phyloP scores from a whole-genome alignment of 305 asterid genomes.

The Plantago lanceolata region DNA sequence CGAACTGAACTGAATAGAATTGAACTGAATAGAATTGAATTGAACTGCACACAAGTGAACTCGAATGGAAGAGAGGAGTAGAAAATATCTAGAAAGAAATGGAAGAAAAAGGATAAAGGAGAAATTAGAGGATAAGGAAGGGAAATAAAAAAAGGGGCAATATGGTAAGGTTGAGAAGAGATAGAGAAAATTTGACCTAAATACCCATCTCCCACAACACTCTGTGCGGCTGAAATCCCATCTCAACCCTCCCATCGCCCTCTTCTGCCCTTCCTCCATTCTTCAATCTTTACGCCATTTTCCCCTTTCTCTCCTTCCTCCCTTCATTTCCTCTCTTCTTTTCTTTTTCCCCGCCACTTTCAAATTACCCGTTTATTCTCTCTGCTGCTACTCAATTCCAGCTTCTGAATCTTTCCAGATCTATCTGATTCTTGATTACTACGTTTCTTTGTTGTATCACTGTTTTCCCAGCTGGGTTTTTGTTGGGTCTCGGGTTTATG shows the following conservation, averaged over 20 bases:
- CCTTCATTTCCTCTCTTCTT: slow-evolving; percentile 38
- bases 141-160: slow-evolving; percentile 34
- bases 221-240: slow-evolving; percentile 39
- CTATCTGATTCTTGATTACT: not conserved
- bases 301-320: slow-evolving; percentile 20
- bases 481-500: not conserved
- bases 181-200: slow-evolving; percentile 60
- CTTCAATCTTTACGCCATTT: slow-evolving; percentile 5
- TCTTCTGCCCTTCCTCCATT: slow-evolving; percentile 49
- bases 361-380: slow-evolving; percentile 29
- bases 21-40: no score
- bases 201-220: slow-evolving; percentile 60
- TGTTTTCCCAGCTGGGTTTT: slow-evolving; percentile 7
- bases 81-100: not conserved
- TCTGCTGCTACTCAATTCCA: not conserved
- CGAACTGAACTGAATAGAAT: no score
- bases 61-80: no score
- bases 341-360: slow-evolving; percentile 78
- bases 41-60: no score
- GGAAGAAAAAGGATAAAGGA: not conserved
- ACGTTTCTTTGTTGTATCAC: not conserved
- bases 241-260: slow-evolving; percentile 61
- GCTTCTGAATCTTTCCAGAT: not conserved
- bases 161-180: slow-evolving; percentile 42
- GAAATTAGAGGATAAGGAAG: slow-evolving; percentile 13